A percentile compares a stretch with the other conserved stretches of the same genome.
Evolutionary conservation across 2,329 filamentous ascomycete species (phyloP).

Genomic region (Cladosporium sp.): DNA sequence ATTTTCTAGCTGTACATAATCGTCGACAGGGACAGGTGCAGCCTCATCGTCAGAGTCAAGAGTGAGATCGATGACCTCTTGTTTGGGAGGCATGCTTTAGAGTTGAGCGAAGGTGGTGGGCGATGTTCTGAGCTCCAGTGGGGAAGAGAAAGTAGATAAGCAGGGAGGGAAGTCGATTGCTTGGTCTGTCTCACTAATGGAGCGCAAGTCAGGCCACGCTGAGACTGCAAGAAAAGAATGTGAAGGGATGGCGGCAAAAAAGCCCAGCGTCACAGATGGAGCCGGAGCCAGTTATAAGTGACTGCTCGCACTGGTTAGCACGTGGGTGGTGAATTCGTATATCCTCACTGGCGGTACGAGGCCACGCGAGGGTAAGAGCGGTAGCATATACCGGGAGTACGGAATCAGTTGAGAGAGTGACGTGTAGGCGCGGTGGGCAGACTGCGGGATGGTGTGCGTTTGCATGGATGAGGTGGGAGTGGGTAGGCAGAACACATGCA

Average conservation of each 20-base stretch:
- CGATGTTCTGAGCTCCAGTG: neutral
- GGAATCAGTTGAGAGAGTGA: conserved; percentile 10
- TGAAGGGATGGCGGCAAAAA: neutral
- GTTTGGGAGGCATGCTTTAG: conserved; percentile 16
- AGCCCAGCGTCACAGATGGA: neutral
- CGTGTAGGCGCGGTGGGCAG: conserved; percentile 16
- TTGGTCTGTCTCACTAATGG: neutral
- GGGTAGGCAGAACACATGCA: neutral
- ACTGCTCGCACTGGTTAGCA: conserved; percentile 3
- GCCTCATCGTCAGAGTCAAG: conserved; percentile 29
- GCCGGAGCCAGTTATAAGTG: conserved; percentile 7
- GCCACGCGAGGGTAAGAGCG: neutral
- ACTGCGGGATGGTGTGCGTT: conserved; percentile 5
- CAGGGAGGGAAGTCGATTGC: neutral
- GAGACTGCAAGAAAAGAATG: conserved; percentile 3
- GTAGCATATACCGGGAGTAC: conserved; percentile 2
- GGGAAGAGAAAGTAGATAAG: neutral
- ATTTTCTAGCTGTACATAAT: neutral
- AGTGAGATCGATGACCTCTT: conserved; percentile 30
- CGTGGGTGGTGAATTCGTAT: neutral
- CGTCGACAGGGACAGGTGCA: neutral
- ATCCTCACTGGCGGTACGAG: conserved; percentile 9
- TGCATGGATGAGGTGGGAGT: neutral
- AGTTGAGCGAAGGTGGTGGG: neutral
- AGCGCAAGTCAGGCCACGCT: conserved; percentile 7